Percentiles rank a stretch among this genome's conserved stretches.
phyloP scores from a whole-genome alignment of 2,329 filamentous ascomycete species.

The Tricladium varicosporioides region DNA sequence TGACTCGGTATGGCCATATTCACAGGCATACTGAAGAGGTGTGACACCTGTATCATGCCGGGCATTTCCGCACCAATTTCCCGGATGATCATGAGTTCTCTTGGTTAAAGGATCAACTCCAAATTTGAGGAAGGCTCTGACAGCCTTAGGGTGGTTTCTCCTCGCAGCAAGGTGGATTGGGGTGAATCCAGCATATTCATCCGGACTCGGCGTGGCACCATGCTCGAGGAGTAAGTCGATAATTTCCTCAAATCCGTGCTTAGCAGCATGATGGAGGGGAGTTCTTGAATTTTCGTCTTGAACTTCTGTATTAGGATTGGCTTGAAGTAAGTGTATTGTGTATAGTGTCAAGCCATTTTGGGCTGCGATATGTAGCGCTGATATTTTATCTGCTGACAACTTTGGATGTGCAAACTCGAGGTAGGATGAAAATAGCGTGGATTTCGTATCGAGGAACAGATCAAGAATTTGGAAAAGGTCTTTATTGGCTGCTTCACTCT shows the following conservation, averaged over 20 bases:
- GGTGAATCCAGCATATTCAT: conserved; percentile 28
- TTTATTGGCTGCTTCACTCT: conserved; percentile 5
- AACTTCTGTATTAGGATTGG: conserved; percentile 9
- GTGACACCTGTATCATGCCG: conserved; percentile 21
- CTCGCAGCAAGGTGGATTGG: conserved; percentile 38
- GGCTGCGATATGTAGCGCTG: conserved; percentile 13
- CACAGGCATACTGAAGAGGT: conserved; percentile 35
- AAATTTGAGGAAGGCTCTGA: conserved; percentile 34
- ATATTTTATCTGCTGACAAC: not conserved
- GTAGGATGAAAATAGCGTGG: conserved; percentile 7
- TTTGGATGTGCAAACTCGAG: conserved; percentile 4
- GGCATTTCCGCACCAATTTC: conserved; percentile 8
- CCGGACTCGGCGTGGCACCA: conserved; percentile 17
- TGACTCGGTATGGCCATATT: conserved; percentile 28
- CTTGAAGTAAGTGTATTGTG: conserved; percentile 10
- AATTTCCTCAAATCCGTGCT: conserved; percentile 11
- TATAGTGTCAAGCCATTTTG: conserved; percentile 13
- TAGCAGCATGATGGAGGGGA: conserved; percentile 28
- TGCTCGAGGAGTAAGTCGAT: conserved; percentile 13
- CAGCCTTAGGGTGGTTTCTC: conserved; percentile 30
- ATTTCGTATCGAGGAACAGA: conserved; percentile 3
- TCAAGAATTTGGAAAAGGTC: conserved; percentile 5
- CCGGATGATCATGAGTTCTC: conserved; percentile 23
- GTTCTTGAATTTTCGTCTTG: conserved; percentile 7
- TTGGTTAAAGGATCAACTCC: conserved; percentile 36